Evolutionary conservation across 176 grass and related monocot genomes (phyloP), one percentile per base, ranked within the genome.

Genomic region (Phoenix roebelenii): DNA sequence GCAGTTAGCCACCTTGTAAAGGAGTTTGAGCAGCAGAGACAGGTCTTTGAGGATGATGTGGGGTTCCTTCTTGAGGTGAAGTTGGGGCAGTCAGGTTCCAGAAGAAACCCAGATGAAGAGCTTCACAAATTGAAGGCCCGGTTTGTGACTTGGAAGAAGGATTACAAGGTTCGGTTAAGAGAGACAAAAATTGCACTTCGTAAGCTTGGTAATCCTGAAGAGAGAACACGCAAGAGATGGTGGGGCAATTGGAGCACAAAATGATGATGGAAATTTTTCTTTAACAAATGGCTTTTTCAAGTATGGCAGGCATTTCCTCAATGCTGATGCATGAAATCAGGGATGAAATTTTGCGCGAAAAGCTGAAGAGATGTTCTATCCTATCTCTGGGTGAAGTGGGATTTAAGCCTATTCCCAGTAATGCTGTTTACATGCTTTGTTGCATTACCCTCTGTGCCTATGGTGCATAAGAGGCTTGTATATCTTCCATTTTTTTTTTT

Each of bases 141-240:
- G 3, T 98, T 98, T 81, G 62, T 79, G 48, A 76, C 82, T 53
- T 98, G 94, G 94, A 98, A 98, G 74, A 98, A 80, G 56, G 88
- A 89, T 61, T 98, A 89, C 50, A 93, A 89, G 68, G 81, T 71
- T 56, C 77, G 85, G 64, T 86, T 98, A 72, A 92, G 80, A 63
- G 87, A 93, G 28, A 82, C 85, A 1, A 98, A 98, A 70, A 67
- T 65, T 7, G 70, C 75, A 50, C 60, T 93, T 63, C 74, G 74
- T 15, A 87, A 90, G 64, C 75, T 79, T 35, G 57, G 62, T 60
- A 69, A 51, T 52, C 65, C 81, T 57, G 80, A 85, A 6, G 74
- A 79, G 59, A 92, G 72, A 70, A 75, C 69, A 20, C 52, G 72
- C 50, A 98, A 89, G 75, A 88, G 71, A 89, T 98, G 94, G 88